Percentiles rank a stretch among this genome's conserved stretches.
Evolutionary conservation across 169 alveolate genomes (phyloP).

Genomic region (Plasmodium cynomolgi): DNA sequence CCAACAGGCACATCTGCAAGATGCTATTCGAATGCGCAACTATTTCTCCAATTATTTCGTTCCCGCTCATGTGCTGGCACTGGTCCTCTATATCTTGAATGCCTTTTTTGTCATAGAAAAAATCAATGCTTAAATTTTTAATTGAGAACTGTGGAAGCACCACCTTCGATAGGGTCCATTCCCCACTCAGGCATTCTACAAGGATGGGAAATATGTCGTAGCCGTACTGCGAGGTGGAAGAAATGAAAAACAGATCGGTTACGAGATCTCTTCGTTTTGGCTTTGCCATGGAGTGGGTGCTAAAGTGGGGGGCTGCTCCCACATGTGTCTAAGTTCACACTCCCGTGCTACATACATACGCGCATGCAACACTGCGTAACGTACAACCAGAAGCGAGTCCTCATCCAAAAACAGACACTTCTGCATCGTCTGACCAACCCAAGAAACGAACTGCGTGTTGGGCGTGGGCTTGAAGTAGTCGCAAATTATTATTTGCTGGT

Average conservation of each 20-base stretch:
- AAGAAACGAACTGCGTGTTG: slow-evolving; percentile 38
- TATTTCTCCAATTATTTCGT: slow-evolving; percentile 68
- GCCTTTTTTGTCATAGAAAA: slow-evolving; percentile 57
- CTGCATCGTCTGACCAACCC: slow-evolving; percentile 70
- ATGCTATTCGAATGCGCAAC: slow-evolving; percentile 63
- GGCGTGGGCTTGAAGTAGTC: slow-evolving; percentile 29
- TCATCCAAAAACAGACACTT: slow-evolving; percentile 44
- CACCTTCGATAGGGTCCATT: slow-evolving; percentile 56
- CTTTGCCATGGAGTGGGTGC: not conserved
- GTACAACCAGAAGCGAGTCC: slow-evolving; percentile 44
- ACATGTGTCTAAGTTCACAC: not conserved
- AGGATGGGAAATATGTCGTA: slow-evolving; percentile 64
- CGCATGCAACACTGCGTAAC: not conserved
- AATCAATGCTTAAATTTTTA: slow-evolving; percentile 62
- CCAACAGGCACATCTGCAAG: slow-evolving; percentile 53
- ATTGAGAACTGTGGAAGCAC: slow-evolving; percentile 57
- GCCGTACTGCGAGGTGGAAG: slow-evolving; percentile 46
- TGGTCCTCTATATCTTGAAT: slow-evolving; percentile 64
- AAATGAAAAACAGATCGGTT: not conserved
- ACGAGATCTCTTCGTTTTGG: not conserved
- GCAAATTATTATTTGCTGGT: slow-evolving; percentile 60
- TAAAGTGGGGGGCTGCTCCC: not conserved
- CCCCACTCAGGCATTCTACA: slow-evolving; percentile 26
- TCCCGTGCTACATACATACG: not conserved
- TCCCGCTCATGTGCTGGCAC: slow-evolving; percentile 34